Percentiles rank a stretch among this genome's conserved stretches.
phyloP scores from a whole-genome alignment of 2,329 filamentous ascomycete genomes.

The Fusarium napiforme region DNA sequence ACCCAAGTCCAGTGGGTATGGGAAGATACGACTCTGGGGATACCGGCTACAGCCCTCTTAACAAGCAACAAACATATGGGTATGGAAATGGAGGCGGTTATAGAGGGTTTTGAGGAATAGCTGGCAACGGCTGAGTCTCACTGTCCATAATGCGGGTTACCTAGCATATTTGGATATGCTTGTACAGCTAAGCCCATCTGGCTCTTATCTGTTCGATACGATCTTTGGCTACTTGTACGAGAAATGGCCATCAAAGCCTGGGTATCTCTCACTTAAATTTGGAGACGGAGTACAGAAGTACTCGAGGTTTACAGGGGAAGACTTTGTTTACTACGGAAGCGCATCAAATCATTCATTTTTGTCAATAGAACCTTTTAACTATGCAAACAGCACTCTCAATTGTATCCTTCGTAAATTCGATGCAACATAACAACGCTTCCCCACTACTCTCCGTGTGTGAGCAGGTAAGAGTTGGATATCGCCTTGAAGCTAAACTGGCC shows the following conservation, averaged over 20 bases:
- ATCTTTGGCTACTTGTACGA: constrained; percentile 24
- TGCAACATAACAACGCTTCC: constrained; percentile 1
- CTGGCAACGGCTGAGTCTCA: constrained; percentile 17
- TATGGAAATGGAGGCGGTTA: constrained; percentile 42
- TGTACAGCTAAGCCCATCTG: constrained; percentile 29
- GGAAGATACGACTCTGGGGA: constrained; percentile 36
- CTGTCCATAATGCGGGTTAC: constrained; percentile 28
- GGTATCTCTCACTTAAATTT: constrained; percentile 26
- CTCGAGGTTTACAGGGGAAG: constrained; percentile 33
- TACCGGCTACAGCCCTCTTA: constrained; percentile 32
- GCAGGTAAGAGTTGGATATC: constrained; percentile 44
- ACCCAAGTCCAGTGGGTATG: constrained; percentile 26
- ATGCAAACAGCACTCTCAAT: constrained; percentile 38
- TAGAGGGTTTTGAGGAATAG: constrained; percentile 38
- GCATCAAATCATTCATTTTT: constrained; percentile 44
- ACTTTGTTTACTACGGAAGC: constrained; percentile 46
- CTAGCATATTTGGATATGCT: constrained; percentile 2
- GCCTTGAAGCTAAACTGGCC: constrained; percentile 41
- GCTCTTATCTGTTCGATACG: constrained; percentile 15
- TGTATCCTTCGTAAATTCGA: constrained; percentile 41
- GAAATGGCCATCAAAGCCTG: not conserved
- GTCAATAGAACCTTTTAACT: constrained; percentile 47
- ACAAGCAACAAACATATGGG: constrained; percentile 38
- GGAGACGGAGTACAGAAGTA: constrained; percentile 23
- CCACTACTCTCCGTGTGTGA: constrained; percentile 40